phyloP scores from a whole-genome alignment of 1,284 basidiomycete species.

The Neolentinus lepideus region DNA sequence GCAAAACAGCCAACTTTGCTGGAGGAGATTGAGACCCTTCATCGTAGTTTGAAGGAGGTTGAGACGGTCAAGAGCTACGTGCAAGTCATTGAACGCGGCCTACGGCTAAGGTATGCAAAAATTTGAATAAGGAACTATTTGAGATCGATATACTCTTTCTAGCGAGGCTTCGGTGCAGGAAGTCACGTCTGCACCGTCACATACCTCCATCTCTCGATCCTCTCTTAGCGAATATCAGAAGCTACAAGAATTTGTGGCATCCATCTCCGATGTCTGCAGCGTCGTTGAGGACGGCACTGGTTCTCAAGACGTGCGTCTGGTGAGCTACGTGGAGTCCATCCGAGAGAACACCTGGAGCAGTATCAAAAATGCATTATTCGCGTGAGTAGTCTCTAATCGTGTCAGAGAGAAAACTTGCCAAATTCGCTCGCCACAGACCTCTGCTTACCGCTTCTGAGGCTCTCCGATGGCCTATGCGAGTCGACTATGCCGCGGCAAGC shows the following conservation, averaged over 20 bases:
- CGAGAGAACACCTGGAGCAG: slow-evolving; percentile 67
- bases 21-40: slow-evolving; percentile 75
- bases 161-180: slow-evolving; percentile 55
- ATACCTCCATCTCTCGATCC: slow-evolving; percentile 32
- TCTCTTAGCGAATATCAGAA: slow-evolving; percentile 52
- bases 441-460: slow-evolving; percentile 62
- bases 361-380: slow-evolving; percentile 58
- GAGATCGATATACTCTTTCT: background rate
- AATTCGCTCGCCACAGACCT: slow-evolving; percentile 29
- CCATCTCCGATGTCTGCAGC: slow-evolving; percentile 34
- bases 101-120: slow-evolving; percentile 65
- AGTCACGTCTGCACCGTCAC: slow-evolving; percentile 26
- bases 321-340: slow-evolving; percentile 50
- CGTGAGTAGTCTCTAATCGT: slow-evolving; percentile 35
- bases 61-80: slow-evolving; percentile 73
- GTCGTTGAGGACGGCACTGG: slow-evolving; percentile 38
- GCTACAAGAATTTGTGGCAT: slow-evolving; percentile 53
- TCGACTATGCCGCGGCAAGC: slow-evolving; percentile 52
- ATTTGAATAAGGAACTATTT: background rate
- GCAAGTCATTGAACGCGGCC: slow-evolving; percentile 60
- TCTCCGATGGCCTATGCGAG: slow-evolving; percentile 75
- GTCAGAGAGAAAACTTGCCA: slow-evolving; percentile 7
- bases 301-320: slow-evolving; percentile 44
- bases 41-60: slow-evolving; percentile 67
- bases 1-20: slow-evolving; percentile 49